These are phyloP conservation scores for Byssothecium circinans DNA, from an alignment of 2,329 filamentous ascomycete species.

Conservation along the genomic window DNA sequence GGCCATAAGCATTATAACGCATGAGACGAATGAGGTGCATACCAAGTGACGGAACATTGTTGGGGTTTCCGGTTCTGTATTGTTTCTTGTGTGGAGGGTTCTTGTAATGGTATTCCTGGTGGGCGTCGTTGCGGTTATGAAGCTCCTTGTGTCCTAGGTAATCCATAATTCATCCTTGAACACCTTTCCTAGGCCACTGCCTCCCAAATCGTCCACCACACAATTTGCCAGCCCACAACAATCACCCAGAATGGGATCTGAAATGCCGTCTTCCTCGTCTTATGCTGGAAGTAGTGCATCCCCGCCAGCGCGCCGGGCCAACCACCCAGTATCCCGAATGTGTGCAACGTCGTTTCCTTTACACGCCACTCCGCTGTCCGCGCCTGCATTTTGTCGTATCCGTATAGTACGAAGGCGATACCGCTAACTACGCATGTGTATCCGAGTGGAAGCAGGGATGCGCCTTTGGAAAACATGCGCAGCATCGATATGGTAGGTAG, in stretches of 20 bases:
- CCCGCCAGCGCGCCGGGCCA: constrained; percentile 39
- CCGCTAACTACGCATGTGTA: constrained; percentile 25
- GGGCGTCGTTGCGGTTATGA: background rate
- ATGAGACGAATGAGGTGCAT: constrained; percentile 7
- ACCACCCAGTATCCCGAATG: constrained; percentile 31
- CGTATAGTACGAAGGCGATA: constrained; percentile 35
- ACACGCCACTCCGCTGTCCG: constrained; percentile 37
- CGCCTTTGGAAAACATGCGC: constrained; percentile 27
- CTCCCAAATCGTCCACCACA: constrained; percentile 28
- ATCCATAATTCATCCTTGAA: background rate
- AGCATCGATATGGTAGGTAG: constrained; percentile 58
- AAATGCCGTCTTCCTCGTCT: constrained; percentile 36
- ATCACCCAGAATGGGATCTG: constrained; percentile 36
- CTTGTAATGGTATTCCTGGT: background rate
- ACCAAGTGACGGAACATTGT: background rate
- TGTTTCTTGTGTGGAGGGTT: background rate
- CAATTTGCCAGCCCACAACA: constrained; percentile 30
- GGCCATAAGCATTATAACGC: too few relatives aligned
- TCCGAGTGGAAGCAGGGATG: constrained; percentile 15
- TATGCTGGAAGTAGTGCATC: constrained; percentile 43
- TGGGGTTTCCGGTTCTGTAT: background rate
- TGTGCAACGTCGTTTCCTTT: constrained; percentile 34
- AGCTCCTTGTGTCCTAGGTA: background rate
- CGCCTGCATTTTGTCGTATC: constrained; percentile 42
- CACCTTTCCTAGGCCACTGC: background rate